Percentiles rank a stretch among this genome's conserved stretches.
Evolutionary conservation across 192 early-diverging fungal species (phyloP).

Genomic region (Backusella tuberculispora): DNA sequence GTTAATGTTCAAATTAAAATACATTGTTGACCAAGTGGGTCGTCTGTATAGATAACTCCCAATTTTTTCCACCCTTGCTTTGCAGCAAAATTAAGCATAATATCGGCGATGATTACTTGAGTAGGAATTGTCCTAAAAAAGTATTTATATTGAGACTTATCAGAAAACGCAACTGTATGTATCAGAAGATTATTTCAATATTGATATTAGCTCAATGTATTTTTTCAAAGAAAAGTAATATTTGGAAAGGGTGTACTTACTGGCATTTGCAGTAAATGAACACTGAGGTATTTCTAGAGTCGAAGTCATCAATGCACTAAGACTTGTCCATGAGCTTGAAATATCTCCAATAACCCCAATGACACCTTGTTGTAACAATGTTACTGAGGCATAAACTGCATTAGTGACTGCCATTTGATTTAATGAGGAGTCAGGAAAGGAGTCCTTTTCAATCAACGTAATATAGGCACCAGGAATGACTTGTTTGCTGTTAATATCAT

Average conservation of each 20-base stretch:
- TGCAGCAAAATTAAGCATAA: conserved; percentile 52
- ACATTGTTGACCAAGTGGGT: conserved; percentile 53
- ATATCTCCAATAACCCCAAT: conserved; percentile 60
- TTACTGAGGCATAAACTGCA: conserved; percentile 54
- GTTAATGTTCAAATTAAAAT: not conserved
- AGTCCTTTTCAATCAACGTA: conserved; percentile 53
- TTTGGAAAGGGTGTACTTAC: conserved; percentile 31
- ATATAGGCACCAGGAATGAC: conserved; percentile 54
- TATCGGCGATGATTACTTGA: conserved; percentile 49
- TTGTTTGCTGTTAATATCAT: conserved; percentile 48
- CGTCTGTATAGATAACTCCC: conserved; percentile 54
- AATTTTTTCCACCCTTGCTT: conserved; percentile 51
- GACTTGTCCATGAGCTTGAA: conserved; percentile 49
- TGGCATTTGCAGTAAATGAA: conserved; percentile 53
- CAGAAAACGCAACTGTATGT: conserved; percentile 46
- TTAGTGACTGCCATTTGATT: conserved; percentile 51
- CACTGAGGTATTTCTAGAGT: conserved; percentile 53
- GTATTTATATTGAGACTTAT: conserved; percentile 50
- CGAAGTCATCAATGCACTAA: conserved; percentile 52
- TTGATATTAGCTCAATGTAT: not conserved
- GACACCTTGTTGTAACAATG: conserved; percentile 51
- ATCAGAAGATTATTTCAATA: not conserved
- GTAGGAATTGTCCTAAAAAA: conserved; percentile 58
- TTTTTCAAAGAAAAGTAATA: not conserved
- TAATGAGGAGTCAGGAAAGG: conserved; percentile 44